phyloP scores from a whole-genome alignment of 2,329 filamentous ascomycete species.

The Amauroascus verrucosus region DNA sequence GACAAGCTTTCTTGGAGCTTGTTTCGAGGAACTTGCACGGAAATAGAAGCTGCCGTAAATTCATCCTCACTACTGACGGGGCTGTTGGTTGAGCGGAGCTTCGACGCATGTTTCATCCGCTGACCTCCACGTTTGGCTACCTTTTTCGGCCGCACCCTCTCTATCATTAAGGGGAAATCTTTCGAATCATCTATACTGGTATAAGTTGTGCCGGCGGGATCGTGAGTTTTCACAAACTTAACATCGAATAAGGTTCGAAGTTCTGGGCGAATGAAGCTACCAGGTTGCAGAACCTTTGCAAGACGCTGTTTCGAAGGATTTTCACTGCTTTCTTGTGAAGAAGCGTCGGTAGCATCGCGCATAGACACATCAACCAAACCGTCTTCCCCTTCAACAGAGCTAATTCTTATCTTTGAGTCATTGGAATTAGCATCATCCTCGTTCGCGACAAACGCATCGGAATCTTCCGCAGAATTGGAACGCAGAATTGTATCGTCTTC shows the following conservation, averaged over 20 bases:
- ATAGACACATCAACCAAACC: slow-evolving; percentile 85
- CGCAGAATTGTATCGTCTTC: slow-evolving; percentile 41
- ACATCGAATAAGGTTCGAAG: slow-evolving; percentile 69
- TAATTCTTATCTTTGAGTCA: slow-evolving; percentile 61
- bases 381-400: slow-evolving; percentile 78
- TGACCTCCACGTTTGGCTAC: slow-evolving; percentile 14
- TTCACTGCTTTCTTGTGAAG: slow-evolving; percentile 20
- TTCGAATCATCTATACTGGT: slow-evolving; percentile 50
- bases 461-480: slow-evolving; percentile 45
- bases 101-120: slow-evolving; percentile 14
- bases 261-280: slow-evolving; percentile 50
- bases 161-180: slow-evolving; percentile 46
- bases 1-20: slow-evolving; percentile 17
- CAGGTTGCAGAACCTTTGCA: slow-evolving; percentile 40
- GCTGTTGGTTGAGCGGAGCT: slow-evolving; percentile 18
- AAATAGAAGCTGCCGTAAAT: slow-evolving; percentile 18
- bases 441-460: slow-evolving; percentile 58
- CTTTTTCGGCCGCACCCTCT: slow-evolving; percentile 33
- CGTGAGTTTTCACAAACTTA: slow-evolving; percentile 51
- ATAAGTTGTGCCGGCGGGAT: slow-evolving; percentile 61
- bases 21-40: slow-evolving; percentile 11
- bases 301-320: slow-evolving; percentile 17
- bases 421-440: slow-evolving; percentile 53
- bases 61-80: slow-evolving; percentile 27
- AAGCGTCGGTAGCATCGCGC: slow-evolving; percentile 48